Evolutionary conservation across 352 stramenopile species (phyloP).

Genomic region (Phytophthora boehmeriae): DNA sequence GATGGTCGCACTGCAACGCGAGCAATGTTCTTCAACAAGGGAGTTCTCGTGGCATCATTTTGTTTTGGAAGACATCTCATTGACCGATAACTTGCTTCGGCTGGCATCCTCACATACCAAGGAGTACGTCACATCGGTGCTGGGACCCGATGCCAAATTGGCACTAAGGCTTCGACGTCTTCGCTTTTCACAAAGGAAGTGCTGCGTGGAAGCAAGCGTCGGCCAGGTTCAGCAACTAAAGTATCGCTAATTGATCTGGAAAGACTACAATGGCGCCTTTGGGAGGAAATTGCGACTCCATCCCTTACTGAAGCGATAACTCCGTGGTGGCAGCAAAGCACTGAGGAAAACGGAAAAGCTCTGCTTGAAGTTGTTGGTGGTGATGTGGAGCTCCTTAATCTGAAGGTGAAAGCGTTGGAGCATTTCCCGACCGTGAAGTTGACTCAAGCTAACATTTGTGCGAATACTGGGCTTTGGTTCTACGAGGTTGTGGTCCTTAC

Average conservation of each 20-base stretch:
- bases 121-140: slow-evolving; percentile 8
- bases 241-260: slow-evolving; percentile 36
- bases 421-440: slow-evolving; percentile 86
- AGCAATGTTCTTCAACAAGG: not conserved
- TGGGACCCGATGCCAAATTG: slow-evolving; percentile 41
- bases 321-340: slow-evolving; percentile 40
- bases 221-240: not conserved
- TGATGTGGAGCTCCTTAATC: slow-evolving; percentile 62
- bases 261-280: slow-evolving; percentile 35
- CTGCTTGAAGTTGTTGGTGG: slow-evolving; percentile 66
- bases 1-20: slow-evolving; percentile 20
- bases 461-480: slow-evolving; percentile 81
- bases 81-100: slow-evolving; percentile 31
- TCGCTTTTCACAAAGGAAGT: slow-evolving; percentile 28
- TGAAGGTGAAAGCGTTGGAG: slow-evolving; percentile 62
- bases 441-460: slow-evolving; percentile 47
- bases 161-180: slow-evolving; percentile 42
- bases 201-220: slow-evolving; percentile 11
- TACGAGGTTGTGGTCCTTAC: slow-evolving; percentile 91
- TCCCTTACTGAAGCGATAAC: not conserved
- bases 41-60: slow-evolving; percentile 21
- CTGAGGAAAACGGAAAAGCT: slow-evolving; percentile 7
- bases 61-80: slow-evolving; percentile 15
- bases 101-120: slow-evolving; percentile 27
- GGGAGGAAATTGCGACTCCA: slow-evolving; percentile 22